Conservation (phyloP, 1,284 basidiomycete species). For the Heliocybe sulcata region DNA sequence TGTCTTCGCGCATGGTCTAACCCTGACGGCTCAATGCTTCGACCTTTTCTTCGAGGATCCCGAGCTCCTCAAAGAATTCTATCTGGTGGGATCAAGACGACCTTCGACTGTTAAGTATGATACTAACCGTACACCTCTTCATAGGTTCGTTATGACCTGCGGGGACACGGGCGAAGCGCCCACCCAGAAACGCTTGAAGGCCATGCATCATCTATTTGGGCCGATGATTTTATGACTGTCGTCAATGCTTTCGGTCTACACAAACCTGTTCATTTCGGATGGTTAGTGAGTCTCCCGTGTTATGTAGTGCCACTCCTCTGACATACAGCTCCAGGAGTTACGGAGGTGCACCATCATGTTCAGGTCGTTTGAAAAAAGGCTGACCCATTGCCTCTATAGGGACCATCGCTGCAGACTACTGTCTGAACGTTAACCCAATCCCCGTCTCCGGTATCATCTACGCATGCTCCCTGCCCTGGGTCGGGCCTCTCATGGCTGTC, state of each 20-base stretch:
- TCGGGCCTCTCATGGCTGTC: slow-evolving; percentile 10
- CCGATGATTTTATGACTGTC: slow-evolving; percentile 21
- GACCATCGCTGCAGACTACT: slow-evolving; percentile 15
- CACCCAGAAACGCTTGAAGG: slow-evolving; percentile 12
- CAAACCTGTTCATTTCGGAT: slow-evolving; percentile 18
- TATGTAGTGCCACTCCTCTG: neutral
- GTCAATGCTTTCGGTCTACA: slow-evolving; percentile 15
- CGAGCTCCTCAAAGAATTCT: neutral
- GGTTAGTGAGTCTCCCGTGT: slow-evolving; percentile 12
- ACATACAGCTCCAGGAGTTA: neutral
- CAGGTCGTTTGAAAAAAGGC: neutral
- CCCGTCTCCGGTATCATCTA: slow-evolving; percentile 15
- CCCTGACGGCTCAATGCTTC: slow-evolving; percentile 21
- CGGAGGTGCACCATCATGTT: neutral
- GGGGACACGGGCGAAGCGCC: slow-evolving; percentile 22
- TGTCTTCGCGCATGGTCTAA: slow-evolving; percentile 30
- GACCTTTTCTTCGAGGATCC: slow-evolving; percentile 11
- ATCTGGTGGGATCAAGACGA: neutral
- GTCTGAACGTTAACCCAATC: slow-evolving; percentile 9
- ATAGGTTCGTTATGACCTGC: slow-evolving; percentile 25
- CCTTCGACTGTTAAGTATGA: slow-evolving; percentile 13
- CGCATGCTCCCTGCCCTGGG: slow-evolving; percentile 14
- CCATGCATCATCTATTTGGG: slow-evolving; percentile 14
- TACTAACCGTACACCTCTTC: neutral
- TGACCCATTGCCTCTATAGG: slow-evolving; percentile 7